Base-by-base conservation (phyloP, 2,329 filamentous ascomycete genomes). In the Lachnellula arida region DNA sequence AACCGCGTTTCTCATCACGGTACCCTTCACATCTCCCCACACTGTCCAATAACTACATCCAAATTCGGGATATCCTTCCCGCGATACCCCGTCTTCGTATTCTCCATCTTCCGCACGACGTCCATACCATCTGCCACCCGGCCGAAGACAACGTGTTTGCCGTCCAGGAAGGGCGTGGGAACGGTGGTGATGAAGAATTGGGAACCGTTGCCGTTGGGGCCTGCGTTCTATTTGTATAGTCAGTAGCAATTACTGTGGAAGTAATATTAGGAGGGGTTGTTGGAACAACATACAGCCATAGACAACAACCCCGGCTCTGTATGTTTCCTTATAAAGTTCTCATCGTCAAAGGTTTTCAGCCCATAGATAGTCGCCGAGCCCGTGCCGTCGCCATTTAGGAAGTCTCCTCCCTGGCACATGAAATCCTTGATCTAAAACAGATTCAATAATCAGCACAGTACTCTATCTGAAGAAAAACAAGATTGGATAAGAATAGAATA, bases 171-270 rank as follows among this genome's bases (percentile, higher is more conserved):
- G 1, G 91, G 90, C 0, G 93, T 94, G 5, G 88, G 80, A 2
- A 88, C 88, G 0, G 89, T 94, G 2, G 92, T 97, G 76, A 97
- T 93, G 79, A 99, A 99, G 79, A 99, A 99, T 70, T 97, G 94
- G 57, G 85, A 91, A 39, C 94, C 94, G 72, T 97, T 97, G 63
- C 89, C 93, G 74, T 97, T 88, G 53, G 89, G 88, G 1, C 93
- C 93, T 28, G 89, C 88, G 71, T 97, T 97, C 87, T 94, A 60
- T 34, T 11, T 39, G 39, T 25, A 46, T 22, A 32, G 44, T 58
- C 12, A 35, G 25, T 47, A 39, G 57, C 9, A 50, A 55, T 12
- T 23, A 14, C 37, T 42, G 37, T 5, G 12, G 22, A 50, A n/a
- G 25, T 42, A 15, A 32, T 22, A 43, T 35, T 58, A 50, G 60